Evolutionary conservation across 2,329 filamentous ascomycete species (phyloP), one percentile per base, ranked within the genome.

Genomic region (Paecilomyces sp.): DNA sequence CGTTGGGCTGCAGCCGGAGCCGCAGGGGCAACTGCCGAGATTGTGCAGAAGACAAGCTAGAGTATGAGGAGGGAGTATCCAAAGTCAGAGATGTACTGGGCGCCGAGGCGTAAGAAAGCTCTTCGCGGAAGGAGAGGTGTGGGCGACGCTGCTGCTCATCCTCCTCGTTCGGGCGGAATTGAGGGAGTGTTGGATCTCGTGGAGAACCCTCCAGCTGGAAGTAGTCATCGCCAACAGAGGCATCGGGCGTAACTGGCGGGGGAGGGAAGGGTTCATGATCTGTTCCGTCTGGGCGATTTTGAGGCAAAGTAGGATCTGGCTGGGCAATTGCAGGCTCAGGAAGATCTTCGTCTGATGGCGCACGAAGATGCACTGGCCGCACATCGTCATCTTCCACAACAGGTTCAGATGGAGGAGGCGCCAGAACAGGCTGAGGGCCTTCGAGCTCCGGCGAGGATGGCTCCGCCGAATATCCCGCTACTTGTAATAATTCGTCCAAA

Each of bases 181-280:
- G 79, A 22, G 79, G 78, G 3, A 81, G 71, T 7, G 77, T 80
- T 28, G 79, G 76, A 61, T 81, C 77, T 56, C 68, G 67, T 33
- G 65, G 4, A 34, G 55, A 7, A 55, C 22, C 50, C 54, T 33
- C 0, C 63, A 55, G 52, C 57, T n/a, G 59, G 60, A 33, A 57
- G 59, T 33, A 55, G 55, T 25, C 28, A 25, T 52, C n/a, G 11
- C 31, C 22, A 25, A 51, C 41, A 52, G 47, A 58, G 30, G 13
- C 56, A 8, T 60, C 55, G 28, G 58, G 36, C 22, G 60, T 50
- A 41, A 63, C 55, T 11, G 63, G 59, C 7, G 55, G 60, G 12
- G 58, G 58, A 4, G 59, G 63, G 51, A 62, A 60, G 12, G 25
- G 28, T 50, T 56, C 41, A 18, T 24, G 47, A 30, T 57, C 59